Percentiles rank a stretch among this genome's conserved stretches.
Conservation (phyloP, 2,329 filamentous ascomycete species). For the Cercospora canescens region DNA sequence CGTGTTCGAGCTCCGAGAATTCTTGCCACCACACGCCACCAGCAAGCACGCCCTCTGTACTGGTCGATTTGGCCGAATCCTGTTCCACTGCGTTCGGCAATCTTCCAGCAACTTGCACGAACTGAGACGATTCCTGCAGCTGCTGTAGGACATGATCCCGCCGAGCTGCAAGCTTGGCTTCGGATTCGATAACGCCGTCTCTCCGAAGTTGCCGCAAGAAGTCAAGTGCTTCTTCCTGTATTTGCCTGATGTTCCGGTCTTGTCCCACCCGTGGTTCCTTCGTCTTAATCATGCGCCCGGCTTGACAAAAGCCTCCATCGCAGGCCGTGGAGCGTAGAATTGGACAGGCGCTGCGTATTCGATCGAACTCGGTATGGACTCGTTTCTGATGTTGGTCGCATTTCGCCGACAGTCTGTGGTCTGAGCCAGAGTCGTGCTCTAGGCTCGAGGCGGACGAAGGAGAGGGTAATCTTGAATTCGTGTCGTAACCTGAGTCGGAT, state of each 20-base stretch:
- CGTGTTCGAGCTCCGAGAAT: constrained; percentile 4
- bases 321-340: constrained; percentile 3
- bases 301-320: constrained; percentile 5
- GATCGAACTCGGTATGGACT: constrained; percentile 22
- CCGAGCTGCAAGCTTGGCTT: background rate
- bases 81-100: background rate
- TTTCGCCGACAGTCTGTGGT: background rate
- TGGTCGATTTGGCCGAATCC: background rate
- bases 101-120: background rate
- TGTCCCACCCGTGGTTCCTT: constrained; percentile 9
- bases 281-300: constrained; percentile 14
- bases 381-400: no score
- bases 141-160: background rate
- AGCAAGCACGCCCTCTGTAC: background rate
- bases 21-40: background rate
- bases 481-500: background rate
- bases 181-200: constrained; percentile 4
- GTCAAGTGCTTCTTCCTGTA: constrained; percentile 5
- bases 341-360: constrained; percentile 5
- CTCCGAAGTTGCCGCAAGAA: constrained; percentile 3
- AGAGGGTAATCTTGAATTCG: background rate
- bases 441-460: background rate
- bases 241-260: background rate
- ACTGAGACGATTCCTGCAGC: background rate
- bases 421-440: background rate